Evolutionary conservation across 768 basidiomycete species (phyloP), one percentile per base, ranked within the genome.

Genomic region (Tricholoma bakamatsutake): DNA sequence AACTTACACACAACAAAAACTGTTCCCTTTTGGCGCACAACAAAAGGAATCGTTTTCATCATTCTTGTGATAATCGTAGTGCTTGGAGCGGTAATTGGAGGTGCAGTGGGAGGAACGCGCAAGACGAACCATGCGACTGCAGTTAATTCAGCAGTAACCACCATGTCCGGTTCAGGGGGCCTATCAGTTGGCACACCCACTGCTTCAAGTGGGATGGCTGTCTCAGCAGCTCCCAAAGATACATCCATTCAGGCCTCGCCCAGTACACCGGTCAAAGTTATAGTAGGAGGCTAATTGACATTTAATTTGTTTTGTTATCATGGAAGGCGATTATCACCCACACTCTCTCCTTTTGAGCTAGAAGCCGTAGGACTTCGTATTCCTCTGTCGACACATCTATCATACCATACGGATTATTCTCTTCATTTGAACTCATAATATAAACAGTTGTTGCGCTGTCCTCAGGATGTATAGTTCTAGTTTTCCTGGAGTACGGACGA

Each of bases 11-110:
- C 61, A 18, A 49, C 52, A 28, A 57, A 54, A 53, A 50, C 66
- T n/a, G 53, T 58, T 15, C 73, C 80, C 4, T 85, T 81, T 66
- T 84, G 78, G 72, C 73, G 76, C 50, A 79, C 69, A 21, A 75
- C 62, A 30, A 76, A 71, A 15, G 80, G 80, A 7, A 68, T 75
- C 6, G 64, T 80, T 37, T 61, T 67, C 53, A 62, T 80, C 15
- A 56, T 66, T 53, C 40, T 81, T 51, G 60, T 69, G 13, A 65
- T 61, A 2, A 28, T 83, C 40, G 61, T 81, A 28, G 57, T 82
- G 50, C 52, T 85, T 42, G 83, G 69, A 1, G 83, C 76, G 1
- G 70, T 79, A 2, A 75, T 85, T 7, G 84, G 82, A 0, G 84
- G 82, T 18, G 82, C 75, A 0, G 83, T 84, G 1, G 84, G 81